These are phyloP conservation scores for Sphagnum tenellum DNA, from an alignment of 225 moss, liverwort and hornwort genomes.

Conservation along the genomic window DNA sequence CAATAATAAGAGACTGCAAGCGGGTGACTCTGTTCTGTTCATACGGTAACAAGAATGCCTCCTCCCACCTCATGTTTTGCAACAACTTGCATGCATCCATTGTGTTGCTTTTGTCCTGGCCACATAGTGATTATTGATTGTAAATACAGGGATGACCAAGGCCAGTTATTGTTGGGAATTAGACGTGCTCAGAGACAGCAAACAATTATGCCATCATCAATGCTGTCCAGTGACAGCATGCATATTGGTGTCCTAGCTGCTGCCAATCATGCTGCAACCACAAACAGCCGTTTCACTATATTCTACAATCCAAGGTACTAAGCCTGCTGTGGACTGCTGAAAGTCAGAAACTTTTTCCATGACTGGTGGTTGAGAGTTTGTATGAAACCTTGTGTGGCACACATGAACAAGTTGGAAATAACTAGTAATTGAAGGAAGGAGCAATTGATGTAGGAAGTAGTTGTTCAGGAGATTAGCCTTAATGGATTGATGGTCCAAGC, in stretches of 20 bases:
- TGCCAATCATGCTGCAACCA: slow-evolving; percentile 87
- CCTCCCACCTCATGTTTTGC: no score
- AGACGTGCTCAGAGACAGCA: slow-evolving; percentile 94
- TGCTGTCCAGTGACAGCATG: slow-evolving; percentile 96
- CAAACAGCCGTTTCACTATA: slow-evolving; percentile 87
- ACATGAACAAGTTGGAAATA: no score
- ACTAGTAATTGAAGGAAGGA: no score
- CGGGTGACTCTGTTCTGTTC: slow-evolving; percentile 50
- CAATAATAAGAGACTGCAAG: slow-evolving; percentile 42
- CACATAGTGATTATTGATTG: no score
- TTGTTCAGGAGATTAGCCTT: no score
- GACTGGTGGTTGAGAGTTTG: no score
- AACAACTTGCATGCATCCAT: no score
- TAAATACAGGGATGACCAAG: slow-evolving; percentile 71
- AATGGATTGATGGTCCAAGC: no score
- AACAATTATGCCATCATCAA: slow-evolving; percentile 82
- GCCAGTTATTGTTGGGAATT: slow-evolving; percentile 84
- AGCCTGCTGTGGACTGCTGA: background rate
- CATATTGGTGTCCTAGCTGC: slow-evolving; percentile 98
- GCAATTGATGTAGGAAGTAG: no score
- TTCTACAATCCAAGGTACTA: slow-evolving; percentile 95
- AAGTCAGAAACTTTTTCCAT: no score
- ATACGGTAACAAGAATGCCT: slow-evolving; percentile 16
- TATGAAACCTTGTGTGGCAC: no score
- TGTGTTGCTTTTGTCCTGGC: no score